Conservation (phyloP, 1,284 basidiomycete genomes). For the Fomitopsis palustris region DNA sequence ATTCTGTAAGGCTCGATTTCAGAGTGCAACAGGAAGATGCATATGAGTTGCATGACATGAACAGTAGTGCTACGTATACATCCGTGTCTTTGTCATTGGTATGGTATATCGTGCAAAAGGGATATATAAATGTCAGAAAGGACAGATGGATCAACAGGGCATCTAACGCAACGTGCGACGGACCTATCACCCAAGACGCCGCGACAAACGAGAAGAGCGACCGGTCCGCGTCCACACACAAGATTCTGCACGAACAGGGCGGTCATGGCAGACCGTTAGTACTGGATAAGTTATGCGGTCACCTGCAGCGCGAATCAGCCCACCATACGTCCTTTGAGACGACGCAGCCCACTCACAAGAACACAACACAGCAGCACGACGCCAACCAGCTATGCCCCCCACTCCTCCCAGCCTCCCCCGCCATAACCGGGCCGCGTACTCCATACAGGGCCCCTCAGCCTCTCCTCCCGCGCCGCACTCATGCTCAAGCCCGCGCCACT, state of each 20-base stretch:
- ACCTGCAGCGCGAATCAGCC: not conserved
- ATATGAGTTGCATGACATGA: constrained; percentile 26
- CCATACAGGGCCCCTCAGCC: constrained; percentile 17
- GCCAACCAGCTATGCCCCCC: constrained; percentile 18
- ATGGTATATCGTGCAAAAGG: constrained; percentile 1
- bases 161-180: not conserved
- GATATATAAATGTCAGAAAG: constrained; percentile 1
- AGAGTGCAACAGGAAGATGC: not conserved
- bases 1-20: too few relatives aligned
- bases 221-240: not conserved
- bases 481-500: constrained; percentile 14
- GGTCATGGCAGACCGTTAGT: constrained; percentile 9
- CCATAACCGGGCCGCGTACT: constrained; percentile 19
- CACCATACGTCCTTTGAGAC: not conserved
- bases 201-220: not conserved
- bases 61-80: constrained; percentile 8
- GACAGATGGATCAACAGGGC: not conserved
- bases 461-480: constrained; percentile 20
- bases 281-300: not conserved
- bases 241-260: not conserved
- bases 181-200: not conserved
- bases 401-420: constrained; percentile 23
- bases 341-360: not conserved
- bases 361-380: not conserved
- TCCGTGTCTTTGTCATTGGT: not conserved